Evolutionary conservation across 352 stramenopile genomes (phyloP).

Genomic region (Pythium scleroteichum): DNA sequence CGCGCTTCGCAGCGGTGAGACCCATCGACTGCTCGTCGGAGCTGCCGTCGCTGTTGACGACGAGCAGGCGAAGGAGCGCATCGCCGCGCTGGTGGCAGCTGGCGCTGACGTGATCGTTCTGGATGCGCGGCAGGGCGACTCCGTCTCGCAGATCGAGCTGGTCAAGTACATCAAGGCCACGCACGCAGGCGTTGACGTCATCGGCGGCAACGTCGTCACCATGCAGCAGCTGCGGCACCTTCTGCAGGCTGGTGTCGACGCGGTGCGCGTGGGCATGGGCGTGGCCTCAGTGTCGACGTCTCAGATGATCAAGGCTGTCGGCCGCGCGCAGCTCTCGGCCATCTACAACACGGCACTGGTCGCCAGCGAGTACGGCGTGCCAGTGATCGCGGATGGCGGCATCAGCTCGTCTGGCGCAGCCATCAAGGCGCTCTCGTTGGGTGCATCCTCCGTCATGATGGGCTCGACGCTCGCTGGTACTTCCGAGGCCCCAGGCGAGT

Average conservation of each 20-base stretch:
- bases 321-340: constrained; percentile 96
- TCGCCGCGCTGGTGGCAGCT: constrained; percentile 85
- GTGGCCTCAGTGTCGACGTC: constrained; percentile 99
- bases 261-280: constrained; percentile 98
- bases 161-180: constrained; percentile 91
- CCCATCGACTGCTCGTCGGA: constrained; percentile 93
- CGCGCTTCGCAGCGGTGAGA: constrained; percentile 93
- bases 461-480: constrained; percentile 97
- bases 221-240: constrained; percentile 94
- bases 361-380: constrained; percentile 93
- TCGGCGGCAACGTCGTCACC: constrained; percentile 99
- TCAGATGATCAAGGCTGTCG: constrained; percentile 98
- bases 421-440: constrained; percentile 96
- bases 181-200: constrained; percentile 93
- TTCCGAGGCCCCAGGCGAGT: constrained; percentile 97
- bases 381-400: constrained; percentile 98
- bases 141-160: constrained; percentile 71
- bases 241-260: constrained; percentile 97
- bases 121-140: constrained; percentile 98
- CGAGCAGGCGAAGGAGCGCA: constrained; percentile 89
- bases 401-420: constrained; percentile 97
- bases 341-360: constrained; percentile 97
- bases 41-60: constrained; percentile 96
- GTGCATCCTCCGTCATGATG: constrained; percentile 99
- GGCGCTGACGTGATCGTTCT: constrained; percentile 98